Conservation (phyloP, 352 stramenopile genomes). For the Pythium chondricola region DNA sequence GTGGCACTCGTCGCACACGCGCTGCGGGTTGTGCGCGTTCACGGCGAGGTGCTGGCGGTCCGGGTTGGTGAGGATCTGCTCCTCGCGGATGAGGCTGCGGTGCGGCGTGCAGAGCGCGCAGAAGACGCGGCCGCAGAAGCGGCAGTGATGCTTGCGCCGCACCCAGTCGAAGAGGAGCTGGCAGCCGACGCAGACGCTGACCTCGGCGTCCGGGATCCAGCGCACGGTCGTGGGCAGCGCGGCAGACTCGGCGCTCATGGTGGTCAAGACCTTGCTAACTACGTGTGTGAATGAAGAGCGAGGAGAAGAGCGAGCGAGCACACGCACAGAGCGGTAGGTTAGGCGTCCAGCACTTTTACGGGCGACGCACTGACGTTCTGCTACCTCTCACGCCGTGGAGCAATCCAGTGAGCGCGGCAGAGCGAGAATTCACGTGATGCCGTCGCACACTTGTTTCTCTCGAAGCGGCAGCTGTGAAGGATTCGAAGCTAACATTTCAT, state of each 20-base stretch:
- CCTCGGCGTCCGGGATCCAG: conserved; percentile 78
- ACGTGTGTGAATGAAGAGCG: too few species aligned
- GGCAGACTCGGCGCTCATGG: not conserved
- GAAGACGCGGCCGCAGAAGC: conserved; percentile 61
- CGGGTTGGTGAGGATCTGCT: conserved; percentile 69
- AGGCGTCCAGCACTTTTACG: too few species aligned
- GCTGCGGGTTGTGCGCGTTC: conserved; percentile 78
- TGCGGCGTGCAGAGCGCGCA: conserved; percentile 67
- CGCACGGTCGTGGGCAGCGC: conserved; percentile 58
- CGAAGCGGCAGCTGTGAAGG: too few species aligned
- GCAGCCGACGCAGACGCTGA: conserved; percentile 70
- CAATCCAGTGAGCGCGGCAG: too few species aligned
- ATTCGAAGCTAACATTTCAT: too few species aligned
- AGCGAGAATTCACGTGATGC: too few species aligned
- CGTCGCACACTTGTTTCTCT: too few species aligned
- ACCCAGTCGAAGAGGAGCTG: conserved; percentile 86
- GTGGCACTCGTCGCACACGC: conserved; percentile 77
- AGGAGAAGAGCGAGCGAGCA: too few species aligned
- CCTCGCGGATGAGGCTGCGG: conserved; percentile 62
- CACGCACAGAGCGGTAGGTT: too few species aligned
- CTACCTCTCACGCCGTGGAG: too few species aligned
- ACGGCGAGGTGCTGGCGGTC: conserved; percentile 70
- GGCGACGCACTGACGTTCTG: too few species aligned
- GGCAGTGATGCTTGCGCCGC: conserved; percentile 87
- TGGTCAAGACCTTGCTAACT: too few species aligned